Base-by-base conservation (phyloP, 116 monocot species). In the Papilionanthe hybrid region DNA sequence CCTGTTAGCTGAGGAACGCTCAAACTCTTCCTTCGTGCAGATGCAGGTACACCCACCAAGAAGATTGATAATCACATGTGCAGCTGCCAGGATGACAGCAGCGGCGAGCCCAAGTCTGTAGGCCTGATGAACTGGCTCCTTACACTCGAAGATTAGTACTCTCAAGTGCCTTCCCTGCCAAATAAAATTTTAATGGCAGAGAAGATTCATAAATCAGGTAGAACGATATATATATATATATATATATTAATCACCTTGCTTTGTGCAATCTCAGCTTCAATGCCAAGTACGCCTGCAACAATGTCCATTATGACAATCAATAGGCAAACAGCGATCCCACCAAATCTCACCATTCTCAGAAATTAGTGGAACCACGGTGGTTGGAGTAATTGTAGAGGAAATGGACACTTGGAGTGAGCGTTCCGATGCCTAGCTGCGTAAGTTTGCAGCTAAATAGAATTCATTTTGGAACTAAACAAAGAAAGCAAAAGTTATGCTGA, bases 81-180 rank as follows among this genome's bases (percentile, higher is more conserved):
- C 81, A 20, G 89, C 19, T 3, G 83, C 92, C 5, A 96, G 86
- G 23, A 96, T 89, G 17, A 84, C 78, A 0, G 92, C 93, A 0
- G 92, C 93, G 8, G 92, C 86, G 0, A 96, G 82, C 8, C 93
- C 92, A 4, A 92, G 87, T 72, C 75, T 83, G 85, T 96, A 96
- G 29, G 96, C 96, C 57, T 85, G 65, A 65, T 86, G 87, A 12
- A 93, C 92, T 10, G 93, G 92, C 71, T 90, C 84, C 37, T 86
- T 92, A 85, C 96, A 96, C 85, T 96, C 96, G 48, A 96, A 80
- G 56, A 96, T 80, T 13, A 92, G 81, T 23, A 92, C 32, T 77
- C 79, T 86, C 80, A 92, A 47, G 81, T 90, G 85, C 83, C 78
- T 93, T 4, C 90, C 93, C 96, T 96, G 68, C 74, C 76, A 22